phyloP scores from a whole-genome alignment of 352 stramenopile species.

The Pythium vanterpoolii region DNA sequence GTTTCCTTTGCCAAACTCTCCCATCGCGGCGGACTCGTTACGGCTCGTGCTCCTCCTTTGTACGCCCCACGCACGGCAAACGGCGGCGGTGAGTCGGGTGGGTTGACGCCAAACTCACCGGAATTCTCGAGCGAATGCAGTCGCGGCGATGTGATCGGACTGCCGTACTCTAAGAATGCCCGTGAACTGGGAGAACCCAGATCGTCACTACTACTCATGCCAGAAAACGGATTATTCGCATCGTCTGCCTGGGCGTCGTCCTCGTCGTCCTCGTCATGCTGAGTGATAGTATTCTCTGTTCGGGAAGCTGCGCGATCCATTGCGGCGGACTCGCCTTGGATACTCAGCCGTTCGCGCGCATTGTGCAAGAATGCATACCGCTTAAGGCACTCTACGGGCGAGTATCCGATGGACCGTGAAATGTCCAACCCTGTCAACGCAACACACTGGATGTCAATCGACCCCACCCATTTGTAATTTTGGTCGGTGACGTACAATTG shows the following conservation, averaged over 20 bases:
- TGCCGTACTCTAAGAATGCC: constrained; percentile 56
- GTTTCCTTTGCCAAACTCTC: constrained; percentile 61
- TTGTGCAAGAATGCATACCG: constrained; percentile 71
- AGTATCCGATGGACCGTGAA: constrained; percentile 45
- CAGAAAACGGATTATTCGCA: constrained; percentile 26
- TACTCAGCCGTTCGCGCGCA: constrained; percentile 33
- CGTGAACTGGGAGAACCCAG: constrained; percentile 27
- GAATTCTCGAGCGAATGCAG: constrained; percentile 53
- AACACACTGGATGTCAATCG: neutral
- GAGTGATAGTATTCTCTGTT: neutral
- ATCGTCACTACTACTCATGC: constrained; percentile 45
- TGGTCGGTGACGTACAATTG: constrained; percentile 52
- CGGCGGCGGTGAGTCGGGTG: constrained; percentile 58
- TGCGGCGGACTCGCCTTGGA: constrained; percentile 6
- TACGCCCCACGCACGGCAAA: constrained; percentile 45
- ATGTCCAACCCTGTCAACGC: constrained; percentile 59
- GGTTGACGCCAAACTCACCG: constrained; percentile 43
- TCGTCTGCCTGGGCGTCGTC: constrained; percentile 26
- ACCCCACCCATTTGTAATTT: too few relatives aligned
- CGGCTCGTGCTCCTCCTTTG: neutral
- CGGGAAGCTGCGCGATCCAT: constrained; percentile 13
- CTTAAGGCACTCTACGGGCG: constrained; percentile 79
- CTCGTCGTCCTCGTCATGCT: neutral
- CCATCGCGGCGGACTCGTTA: constrained; percentile 63
- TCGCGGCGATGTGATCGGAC: constrained; percentile 54